A percentile compares a stretch with the other conserved stretches of the same genome.
These are phyloP conservation scores for Solanum rostratum DNA, from an alignment of 257 asterid species.

Conservation along the genomic window DNA sequence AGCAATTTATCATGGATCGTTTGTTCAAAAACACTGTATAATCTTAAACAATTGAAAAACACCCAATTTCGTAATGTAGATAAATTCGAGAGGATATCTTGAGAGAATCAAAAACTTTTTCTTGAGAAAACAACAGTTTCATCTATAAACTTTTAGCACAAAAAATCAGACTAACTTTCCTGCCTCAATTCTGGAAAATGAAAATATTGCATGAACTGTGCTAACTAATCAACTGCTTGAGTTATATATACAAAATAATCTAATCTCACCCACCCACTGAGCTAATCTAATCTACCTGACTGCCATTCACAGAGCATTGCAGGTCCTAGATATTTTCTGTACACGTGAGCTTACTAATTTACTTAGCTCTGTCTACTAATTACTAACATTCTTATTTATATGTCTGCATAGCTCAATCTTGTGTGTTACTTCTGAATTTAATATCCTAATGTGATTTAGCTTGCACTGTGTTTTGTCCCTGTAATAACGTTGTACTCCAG, in stretches of 20 bases:
- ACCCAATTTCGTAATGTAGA: background rate
- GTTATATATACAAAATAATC: background rate
- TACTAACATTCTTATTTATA: background rate
- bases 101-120: background rate
- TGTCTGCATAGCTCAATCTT: background rate
- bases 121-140: background rate
- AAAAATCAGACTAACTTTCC: background rate
- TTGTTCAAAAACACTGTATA: background rate
- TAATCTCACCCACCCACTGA: background rate
- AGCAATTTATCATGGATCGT: background rate
- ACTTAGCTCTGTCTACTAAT: background rate
- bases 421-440: background rate
- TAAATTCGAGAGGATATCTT: background rate
- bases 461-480: background rate
- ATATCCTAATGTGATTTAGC: background rate
- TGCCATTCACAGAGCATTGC: background rate
- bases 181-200: background rate
- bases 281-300: background rate
- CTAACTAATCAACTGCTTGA: background rate
- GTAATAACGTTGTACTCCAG: background rate
- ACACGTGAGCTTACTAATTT: background rate
- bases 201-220: background rate
- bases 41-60: background rate
- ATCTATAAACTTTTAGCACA: background rate
- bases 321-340: background rate